Evolutionary conservation across 371 early-diverging fungal genomes (phyloP), one percentile per base, ranked within the genome.

Genomic region (Saksenaea vasiformis): DNA sequence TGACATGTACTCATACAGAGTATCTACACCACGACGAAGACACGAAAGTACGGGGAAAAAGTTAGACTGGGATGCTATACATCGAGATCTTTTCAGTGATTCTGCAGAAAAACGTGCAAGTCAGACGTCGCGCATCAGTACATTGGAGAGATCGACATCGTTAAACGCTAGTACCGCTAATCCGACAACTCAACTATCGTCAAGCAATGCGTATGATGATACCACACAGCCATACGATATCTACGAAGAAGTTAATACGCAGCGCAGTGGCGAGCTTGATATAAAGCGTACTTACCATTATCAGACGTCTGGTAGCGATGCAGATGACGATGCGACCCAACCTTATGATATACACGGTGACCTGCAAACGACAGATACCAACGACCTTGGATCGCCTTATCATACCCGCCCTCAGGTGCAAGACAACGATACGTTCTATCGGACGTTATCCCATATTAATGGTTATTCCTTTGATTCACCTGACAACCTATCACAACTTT

Each of bases 1-100:
- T 22, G 51, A 47, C 11, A 47, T 47, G 51, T 47, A 47, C 22
- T 47, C 51, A 10, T 47, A 47, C 51, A 17, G 51, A 47, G 51
- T 47, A 0, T 47, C 24, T 22, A 19, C 51, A 7, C 24, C 51
- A 22, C 51, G 51, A 17, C 51, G 51, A 19, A 17, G n/a, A 22
- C 51, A 22, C 22, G 51, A 22, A 1, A 22, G 22, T 8, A n/a
- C 17, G 10, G 51, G 22, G 19, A 47, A 47, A 47, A 47, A 47
- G 22, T 11, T 22, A 22, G 51, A 47, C 22, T 17, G n/a, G 24
- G 51, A 47, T 47, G 51, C 10, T 22, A 17, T 47, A 22, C 51
- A 47, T 22, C 17, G 22, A 22, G 51, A 47, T 11, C 10, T 47
- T n/a, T 19, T 22, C 51, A 22, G 51, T 22, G 51, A 47, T 22